Evolutionary conservation across 2,329 filamentous ascomycete genomes (phyloP).

Genomic region (Colletotrichum tropicicola): DNA sequence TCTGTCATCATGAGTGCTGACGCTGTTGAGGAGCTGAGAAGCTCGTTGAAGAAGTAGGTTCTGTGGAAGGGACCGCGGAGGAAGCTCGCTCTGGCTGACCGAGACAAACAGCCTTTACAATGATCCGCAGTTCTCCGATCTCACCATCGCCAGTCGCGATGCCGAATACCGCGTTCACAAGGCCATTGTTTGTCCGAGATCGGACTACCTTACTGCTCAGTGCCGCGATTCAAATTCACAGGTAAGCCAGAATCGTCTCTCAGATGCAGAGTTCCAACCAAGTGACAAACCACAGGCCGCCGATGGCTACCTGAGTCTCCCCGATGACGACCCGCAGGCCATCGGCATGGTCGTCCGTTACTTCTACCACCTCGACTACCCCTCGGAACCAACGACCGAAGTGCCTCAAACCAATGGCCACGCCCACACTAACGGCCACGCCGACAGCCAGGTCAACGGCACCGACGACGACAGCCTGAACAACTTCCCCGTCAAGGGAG

Average conservation of each 20-base stretch:
- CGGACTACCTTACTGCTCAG: constrained; percentile 3
- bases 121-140: constrained; percentile 7
- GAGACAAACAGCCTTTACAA: not conserved
- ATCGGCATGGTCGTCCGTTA: constrained; percentile 14
- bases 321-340: constrained; percentile 15
- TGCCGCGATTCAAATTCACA: not conserved
- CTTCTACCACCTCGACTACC: constrained; percentile 14
- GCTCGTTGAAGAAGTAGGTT: constrained; percentile 1
- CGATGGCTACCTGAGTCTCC: not conserved
- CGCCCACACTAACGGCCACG: not conserved
- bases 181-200: constrained; percentile 20
- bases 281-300: not conserved
- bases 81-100: not conserved
- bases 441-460: not conserved
- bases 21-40: constrained; percentile 2
- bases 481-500: not conserved
- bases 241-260: not conserved
- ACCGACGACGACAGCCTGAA: not conserved
- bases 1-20: not conserved
- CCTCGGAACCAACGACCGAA: not conserved
- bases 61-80: accelerated
- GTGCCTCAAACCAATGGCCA: not conserved
- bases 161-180: constrained; percentile 10
- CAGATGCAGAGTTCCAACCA: no score
- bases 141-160: constrained; percentile 5